Conservation (phyloP, 139 green algal genomes). For the Chlorella ohadii region DNA sequence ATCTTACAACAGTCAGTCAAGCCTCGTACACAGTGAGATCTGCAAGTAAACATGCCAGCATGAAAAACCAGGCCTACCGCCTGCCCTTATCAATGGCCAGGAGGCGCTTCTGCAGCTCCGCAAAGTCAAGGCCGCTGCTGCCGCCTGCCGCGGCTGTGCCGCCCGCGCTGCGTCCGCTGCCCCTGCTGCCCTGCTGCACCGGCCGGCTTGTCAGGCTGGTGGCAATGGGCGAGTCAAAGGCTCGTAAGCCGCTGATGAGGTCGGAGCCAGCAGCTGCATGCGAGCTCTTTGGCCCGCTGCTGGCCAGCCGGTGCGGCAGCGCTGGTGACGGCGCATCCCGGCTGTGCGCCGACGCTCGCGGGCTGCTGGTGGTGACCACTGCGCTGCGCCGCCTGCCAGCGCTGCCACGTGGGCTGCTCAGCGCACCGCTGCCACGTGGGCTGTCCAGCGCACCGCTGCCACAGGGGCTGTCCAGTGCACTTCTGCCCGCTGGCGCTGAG, state of each 20-base stretch:
- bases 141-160: background rate
- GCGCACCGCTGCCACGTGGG: background rate
- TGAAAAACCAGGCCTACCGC: too few relatives aligned
- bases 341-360: background rate
- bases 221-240: too few relatives aligned
- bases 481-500: background rate
- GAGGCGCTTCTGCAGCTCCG: background rate
- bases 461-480: background rate
- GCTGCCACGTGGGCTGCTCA: background rate
- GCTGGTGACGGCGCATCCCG: background rate
- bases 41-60: too few relatives aligned
- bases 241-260: too few relatives aligned
- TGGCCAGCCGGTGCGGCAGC: background rate
- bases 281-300: background rate
- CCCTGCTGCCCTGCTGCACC: background rate
- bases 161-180: background rate
- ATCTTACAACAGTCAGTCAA: too few relatives aligned
- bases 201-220: background rate
- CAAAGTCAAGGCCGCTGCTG: too few relatives aligned
- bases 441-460: background rate
- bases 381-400: background rate
- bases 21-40: too few relatives aligned
- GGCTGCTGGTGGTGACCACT: conserved; percentile 21
- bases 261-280: too few relatives aligned
- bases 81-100: background rate